Percentiles rank a stretch among this genome's conserved stretches.
Conservation (phyloP, 345 rosid genomes). For the Dovyalis caffra region DNA sequence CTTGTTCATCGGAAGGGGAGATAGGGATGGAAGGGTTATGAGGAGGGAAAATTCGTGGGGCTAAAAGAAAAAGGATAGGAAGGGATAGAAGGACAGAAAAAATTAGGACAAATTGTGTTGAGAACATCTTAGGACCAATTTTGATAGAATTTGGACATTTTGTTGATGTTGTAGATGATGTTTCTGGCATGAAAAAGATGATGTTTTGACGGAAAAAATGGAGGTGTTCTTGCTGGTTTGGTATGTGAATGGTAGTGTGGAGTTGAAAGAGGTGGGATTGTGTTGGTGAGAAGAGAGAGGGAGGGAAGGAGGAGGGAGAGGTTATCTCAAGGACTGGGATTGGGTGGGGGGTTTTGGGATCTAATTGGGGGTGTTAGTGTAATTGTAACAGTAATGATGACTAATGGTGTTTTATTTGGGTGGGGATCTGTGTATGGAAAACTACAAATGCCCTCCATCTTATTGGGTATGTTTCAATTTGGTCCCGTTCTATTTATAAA, state of each 20-base stretch:
- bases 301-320: too few relatives aligned
- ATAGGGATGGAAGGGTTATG: slow-evolving; percentile 35
- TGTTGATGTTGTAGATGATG: not conserved
- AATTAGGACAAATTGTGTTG: slow-evolving; percentile 48
- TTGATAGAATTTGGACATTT: not conserved
- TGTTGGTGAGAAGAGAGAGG: not conserved
- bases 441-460: not conserved
- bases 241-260: not conserved
- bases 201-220: too few relatives aligned
- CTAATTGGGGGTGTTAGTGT: too few relatives aligned
- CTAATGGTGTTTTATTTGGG: too few relatives aligned
- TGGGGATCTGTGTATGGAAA: not conserved
- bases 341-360: too few relatives aligned
- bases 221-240: not conserved
- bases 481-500: not conserved
- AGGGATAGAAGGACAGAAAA: slow-evolving; percentile 56
- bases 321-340: too few relatives aligned
- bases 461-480: not conserved
- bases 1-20: slow-evolving; percentile 67
- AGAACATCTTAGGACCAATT: slow-evolving; percentile 42
- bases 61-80: slow-evolving; percentile 35
- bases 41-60: slow-evolving; percentile 34
- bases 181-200: not conserved
- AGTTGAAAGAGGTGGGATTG: not conserved
- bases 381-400: too few relatives aligned